Evolutionary conservation across 2,329 filamentous ascomycete species (phyloP).

Genomic region (Microdochium paspali): DNA sequence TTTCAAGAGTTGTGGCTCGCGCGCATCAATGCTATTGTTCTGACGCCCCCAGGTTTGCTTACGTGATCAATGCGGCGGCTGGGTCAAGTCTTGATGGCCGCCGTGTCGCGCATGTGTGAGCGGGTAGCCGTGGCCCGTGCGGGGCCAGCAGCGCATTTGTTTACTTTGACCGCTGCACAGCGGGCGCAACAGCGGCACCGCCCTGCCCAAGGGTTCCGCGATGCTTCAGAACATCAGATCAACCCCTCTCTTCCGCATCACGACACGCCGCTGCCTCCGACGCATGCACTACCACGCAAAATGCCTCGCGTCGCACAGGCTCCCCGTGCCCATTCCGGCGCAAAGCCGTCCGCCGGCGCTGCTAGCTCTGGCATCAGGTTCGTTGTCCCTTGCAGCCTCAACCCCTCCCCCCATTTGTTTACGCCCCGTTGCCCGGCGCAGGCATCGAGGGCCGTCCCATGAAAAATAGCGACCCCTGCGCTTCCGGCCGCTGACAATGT

Average conservation of each 20-base stretch:
- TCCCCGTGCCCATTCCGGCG: constrained; percentile 36
- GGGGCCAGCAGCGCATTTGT: neutral
- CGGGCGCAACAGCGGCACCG: neutral
- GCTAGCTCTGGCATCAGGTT: constrained; percentile 46
- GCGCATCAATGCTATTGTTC: too few species aligned
- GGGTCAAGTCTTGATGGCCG: too few species aligned
- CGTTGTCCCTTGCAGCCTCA: constrained; percentile 40
- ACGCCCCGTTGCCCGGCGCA: neutral
- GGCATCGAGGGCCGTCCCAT: neutral
- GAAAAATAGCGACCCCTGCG: neutral
- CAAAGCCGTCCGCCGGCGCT: constrained; percentile 36
- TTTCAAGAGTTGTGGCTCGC: too few species aligned
- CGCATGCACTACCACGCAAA: constrained; percentile 12
- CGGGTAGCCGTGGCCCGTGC: neutral
- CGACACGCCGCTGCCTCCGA: constrained; percentile 9
- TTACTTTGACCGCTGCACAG: neutral
- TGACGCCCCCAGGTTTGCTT: neutral
- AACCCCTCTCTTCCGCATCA: constrained; percentile 6
- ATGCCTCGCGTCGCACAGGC: constrained; percentile 52
- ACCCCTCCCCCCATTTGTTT: constrained; percentile 2
- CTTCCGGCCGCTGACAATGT: constrained; percentile 7
- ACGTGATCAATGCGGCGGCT: too few species aligned
- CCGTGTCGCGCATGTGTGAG: neutral
- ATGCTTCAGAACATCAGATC: constrained; percentile 7
- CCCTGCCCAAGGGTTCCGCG: neutral